Evolutionary conservation across 495 filamentous ascomycete species (phyloP).

Genomic region (Penicillium bialowiezense): DNA sequence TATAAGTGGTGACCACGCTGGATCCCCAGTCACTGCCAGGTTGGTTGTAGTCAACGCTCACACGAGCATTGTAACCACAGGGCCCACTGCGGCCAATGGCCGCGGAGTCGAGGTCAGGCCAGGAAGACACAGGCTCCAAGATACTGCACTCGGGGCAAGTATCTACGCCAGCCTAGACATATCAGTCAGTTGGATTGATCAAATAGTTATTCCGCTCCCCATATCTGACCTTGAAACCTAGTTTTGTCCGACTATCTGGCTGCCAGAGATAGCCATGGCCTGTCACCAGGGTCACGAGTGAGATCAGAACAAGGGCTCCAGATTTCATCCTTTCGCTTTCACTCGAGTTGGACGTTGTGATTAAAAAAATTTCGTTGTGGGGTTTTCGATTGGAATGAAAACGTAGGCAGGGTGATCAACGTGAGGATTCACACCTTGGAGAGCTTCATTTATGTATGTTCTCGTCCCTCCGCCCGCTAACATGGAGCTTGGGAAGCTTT

Average conservation of each 20-base stretch:
- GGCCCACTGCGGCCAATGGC: constrained; percentile 50
- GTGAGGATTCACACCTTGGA: too few species aligned
- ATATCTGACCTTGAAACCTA: constrained; percentile 41
- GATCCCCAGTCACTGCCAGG: constrained; percentile 45
- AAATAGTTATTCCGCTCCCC: neutral
- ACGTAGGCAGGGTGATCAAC: too few species aligned
- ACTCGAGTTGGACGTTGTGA: too few species aligned
- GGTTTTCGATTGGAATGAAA: too few species aligned
- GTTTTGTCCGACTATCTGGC: constrained; percentile 45
- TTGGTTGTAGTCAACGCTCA: constrained; percentile 55
- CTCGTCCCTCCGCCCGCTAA: too few species aligned
- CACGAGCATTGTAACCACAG: constrained; percentile 56
- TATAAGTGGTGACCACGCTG: constrained; percentile 42
- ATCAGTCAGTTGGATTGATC: neutral
- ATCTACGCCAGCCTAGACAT: constrained; percentile 42
- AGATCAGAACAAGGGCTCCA: neutral
- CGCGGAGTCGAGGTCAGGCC: constrained; percentile 48
- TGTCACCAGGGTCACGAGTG: neutral
- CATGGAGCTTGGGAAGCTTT: too few species aligned
- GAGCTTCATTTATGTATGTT: too few species aligned
- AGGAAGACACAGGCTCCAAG: constrained; percentile 53
- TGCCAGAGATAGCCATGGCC: constrained; percentile 47
- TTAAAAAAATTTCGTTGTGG: too few species aligned
- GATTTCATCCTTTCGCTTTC: neutral
- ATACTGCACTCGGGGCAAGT: constrained; percentile 57